These are phyloP conservation scores for Mycena venus DNA, from an alignment of 768 basidiomycete species.

Conservation along the genomic window DNA sequence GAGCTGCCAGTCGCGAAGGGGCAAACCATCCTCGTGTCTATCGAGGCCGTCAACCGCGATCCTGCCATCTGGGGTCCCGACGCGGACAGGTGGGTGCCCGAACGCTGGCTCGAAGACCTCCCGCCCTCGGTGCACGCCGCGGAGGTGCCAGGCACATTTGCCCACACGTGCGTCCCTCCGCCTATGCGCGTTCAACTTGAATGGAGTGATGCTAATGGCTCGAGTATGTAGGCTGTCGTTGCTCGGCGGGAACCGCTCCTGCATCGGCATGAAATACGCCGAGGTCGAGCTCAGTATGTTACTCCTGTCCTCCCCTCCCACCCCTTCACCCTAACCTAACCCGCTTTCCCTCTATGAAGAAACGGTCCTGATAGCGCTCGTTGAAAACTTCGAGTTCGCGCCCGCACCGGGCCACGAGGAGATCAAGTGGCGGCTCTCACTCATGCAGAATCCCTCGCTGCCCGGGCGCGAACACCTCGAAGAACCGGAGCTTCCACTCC, in stretches of 20 bases:
- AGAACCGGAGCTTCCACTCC: constrained; percentile 12
- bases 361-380: constrained; percentile 13
- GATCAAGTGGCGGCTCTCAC: constrained; percentile 16
- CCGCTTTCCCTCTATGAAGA: neutral
- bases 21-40: constrained; percentile 9
- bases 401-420: constrained; percentile 16
- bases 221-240: neutral
- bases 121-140: constrained; percentile 7
- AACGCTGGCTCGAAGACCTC: constrained; percentile 28
- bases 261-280: constrained; percentile 17
- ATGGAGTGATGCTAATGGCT: neutral
- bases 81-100: constrained; percentile 27
- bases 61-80: constrained; percentile 34
- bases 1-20: constrained; percentile 7
- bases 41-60: constrained; percentile 30
- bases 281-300: constrained; percentile 14
- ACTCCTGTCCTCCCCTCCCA: neutral
- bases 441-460: constrained; percentile 9
- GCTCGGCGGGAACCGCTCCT: constrained; percentile 17
- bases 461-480: constrained; percentile 11
- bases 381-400: constrained; percentile 16
- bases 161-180: constrained; percentile 10
- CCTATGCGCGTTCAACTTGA: neutral
- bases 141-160: constrained; percentile 1
- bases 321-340: neutral